Evolutionary conservation across 1,284 basidiomycete genomes (phyloP), one percentile per base, ranked within the genome.

Genomic region (Puccinia hordei): DNA sequence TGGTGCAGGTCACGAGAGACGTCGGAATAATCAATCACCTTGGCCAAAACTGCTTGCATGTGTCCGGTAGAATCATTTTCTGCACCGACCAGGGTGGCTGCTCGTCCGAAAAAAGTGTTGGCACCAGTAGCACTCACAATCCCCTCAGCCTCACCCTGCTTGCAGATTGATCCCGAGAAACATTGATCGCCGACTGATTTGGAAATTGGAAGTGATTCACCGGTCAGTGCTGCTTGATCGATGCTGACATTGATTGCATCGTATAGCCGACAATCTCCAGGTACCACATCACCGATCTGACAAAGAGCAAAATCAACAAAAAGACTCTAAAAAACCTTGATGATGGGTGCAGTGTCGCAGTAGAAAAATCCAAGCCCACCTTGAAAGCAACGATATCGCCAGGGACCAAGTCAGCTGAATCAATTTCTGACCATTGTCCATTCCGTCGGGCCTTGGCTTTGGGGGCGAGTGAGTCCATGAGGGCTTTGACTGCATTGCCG

Each of bases 281-380:
- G 77, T 9, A 79, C 77, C 4, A 79, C 77, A 49, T 79, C 77
- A 22, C 77, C 77, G 41, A 79, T 79, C 77, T 76, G 61, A 27
- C 27, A 24, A 24, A 46, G 12, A 46, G 19, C 13, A 55, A n/a
- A 24, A 24, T 24, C n/a, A 55, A n/a, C 6, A 24, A 15, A 27
- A 90, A 97, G 97, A 87, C 93, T 95, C 87, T 96, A 93, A 97
- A n/a, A n/a, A n/a, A n/a, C n/a, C n/a, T n/a, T n/a, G n/a, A n/a
- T n/a, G n/a, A n/a, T n/a, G n/a, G n/a, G n/a, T n/a, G n/a, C n/a
- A n/a, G n/a, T n/a, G n/a, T n/a, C n/a, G n/a, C n/a, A n/a, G n/a
- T n/a, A n/a, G n/a, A n/a, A n/a, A n/a, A n/a, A n/a, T n/a, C n/a
- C n/a, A n/a, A 94, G 89, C 95, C 94, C 87, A 96, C 95, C 89